Conservation (phyloP, 225 moss, liverwort and hornwort species). For the Takakia lepidozioides region DNA sequence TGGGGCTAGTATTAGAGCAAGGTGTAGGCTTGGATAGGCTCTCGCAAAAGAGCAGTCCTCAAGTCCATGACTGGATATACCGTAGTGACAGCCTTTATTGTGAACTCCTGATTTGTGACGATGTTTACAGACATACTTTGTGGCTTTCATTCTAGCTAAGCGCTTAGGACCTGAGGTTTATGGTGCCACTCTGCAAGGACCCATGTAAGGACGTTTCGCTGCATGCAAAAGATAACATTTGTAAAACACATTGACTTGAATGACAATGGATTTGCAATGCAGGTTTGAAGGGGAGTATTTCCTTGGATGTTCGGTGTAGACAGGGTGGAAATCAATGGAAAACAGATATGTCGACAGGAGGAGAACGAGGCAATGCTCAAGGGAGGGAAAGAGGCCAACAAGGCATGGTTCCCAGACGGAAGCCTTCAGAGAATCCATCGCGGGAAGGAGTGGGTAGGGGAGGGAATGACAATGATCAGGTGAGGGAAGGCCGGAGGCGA, state of each 20-base stretch:
- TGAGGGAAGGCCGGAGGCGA: slow-evolving; percentile 21
- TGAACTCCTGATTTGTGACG: too few species aligned
- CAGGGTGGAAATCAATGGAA: slow-evolving; percentile 20
- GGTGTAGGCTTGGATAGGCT: too few species aligned
- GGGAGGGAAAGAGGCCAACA: slow-evolving; percentile 20
- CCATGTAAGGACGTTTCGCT: background rate
- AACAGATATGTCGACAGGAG: slow-evolving; percentile 11
- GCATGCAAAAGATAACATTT: background rate
- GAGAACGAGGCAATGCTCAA: slow-evolving; percentile 13
- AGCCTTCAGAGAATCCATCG: slow-evolving; percentile 24
- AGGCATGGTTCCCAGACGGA: slow-evolving; percentile 30
- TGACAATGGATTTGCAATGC: background rate
- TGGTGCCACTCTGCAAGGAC: background rate
- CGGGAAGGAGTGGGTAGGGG: slow-evolving; percentile 15
- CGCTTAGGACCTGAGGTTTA: slow-evolving; percentile 32
- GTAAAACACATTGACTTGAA: slow-evolving; percentile 2
- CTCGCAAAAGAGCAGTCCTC: too few species aligned
- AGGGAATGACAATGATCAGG: slow-evolving; percentile 13
- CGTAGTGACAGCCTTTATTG: too few species aligned
- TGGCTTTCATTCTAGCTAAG: background rate
- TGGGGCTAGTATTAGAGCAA: too few species aligned
- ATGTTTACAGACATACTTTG: too few species aligned
- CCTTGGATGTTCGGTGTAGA: slow-evolving; percentile 15
- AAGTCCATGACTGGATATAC: too few species aligned
- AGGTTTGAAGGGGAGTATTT: slow-evolving; percentile 18